These are phyloP conservation scores for Leccinum solheimii DNA, from an alignment of 1,284 basidiomycete species.

Conservation along the genomic window DNA sequence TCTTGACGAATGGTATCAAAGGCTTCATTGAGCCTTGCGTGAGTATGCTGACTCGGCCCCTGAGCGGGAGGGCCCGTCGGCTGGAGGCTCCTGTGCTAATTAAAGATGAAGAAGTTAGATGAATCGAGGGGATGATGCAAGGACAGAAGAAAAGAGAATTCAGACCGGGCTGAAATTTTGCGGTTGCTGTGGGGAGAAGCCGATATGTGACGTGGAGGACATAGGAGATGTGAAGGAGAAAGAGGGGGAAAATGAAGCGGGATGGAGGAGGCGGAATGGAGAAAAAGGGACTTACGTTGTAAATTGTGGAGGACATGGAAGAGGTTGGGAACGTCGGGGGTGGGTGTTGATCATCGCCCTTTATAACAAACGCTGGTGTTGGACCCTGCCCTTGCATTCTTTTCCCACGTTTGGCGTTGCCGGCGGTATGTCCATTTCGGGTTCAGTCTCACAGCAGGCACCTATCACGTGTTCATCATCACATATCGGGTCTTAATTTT, in stretches of 20 bases:
- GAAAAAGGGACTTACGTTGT: slow-evolving; percentile 42
- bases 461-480: slow-evolving; percentile 29
- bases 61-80: slow-evolving; percentile 52
- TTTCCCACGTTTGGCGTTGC: slow-evolving; percentile 39
- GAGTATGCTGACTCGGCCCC: slow-evolving; percentile 42
- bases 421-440: slow-evolving; percentile 36
- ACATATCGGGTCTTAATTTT: slow-evolving; percentile 23
- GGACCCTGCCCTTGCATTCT: slow-evolving; percentile 36
- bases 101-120: slow-evolving; percentile 20
- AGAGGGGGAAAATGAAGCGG: neutral
- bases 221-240: neutral
- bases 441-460: slow-evolving; percentile 30
- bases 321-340: slow-evolving; percentile 39
- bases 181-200: slow-evolving; percentile 1
- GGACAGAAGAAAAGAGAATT: neutral
- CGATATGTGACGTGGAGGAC: neutral
- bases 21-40: slow-evolving; percentile 68
- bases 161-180: slow-evolving; percentile 31
- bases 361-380: slow-evolving; percentile 37
- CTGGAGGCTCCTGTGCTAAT: slow-evolving; percentile 67
- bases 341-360: slow-evolving; percentile 42
- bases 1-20: slow-evolving; percentile 86
- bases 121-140: neutral
- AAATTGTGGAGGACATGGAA: slow-evolving; percentile 48
- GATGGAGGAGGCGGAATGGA: neutral